A percentile compares a stretch with the other conserved stretches of the same genome.
These are phyloP conservation scores for Aspergillus avenaceus DNA, from an alignment of 495 filamentous ascomycete species.

Conservation along the genomic window DNA sequence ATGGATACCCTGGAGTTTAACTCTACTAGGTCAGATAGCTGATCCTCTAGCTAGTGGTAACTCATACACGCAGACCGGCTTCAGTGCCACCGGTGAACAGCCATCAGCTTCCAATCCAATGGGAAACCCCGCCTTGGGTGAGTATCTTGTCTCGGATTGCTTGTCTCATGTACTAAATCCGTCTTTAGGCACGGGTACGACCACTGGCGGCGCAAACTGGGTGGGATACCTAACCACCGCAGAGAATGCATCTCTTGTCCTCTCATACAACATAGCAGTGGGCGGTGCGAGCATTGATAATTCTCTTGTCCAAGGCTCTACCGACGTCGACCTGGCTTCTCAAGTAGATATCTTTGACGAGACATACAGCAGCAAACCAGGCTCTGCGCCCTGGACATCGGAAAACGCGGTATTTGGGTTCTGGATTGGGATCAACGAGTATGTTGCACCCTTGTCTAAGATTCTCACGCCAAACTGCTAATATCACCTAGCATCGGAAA, in stretches of 20 bases:
- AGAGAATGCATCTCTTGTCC: constrained; percentile 49
- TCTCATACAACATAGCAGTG: constrained; percentile 53
- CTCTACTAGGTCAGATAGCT: neutral
- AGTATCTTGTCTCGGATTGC: neutral
- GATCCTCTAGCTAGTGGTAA: constrained; percentile 33
- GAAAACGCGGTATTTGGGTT: constrained; percentile 60
- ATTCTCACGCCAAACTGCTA: neutral
- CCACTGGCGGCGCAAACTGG: constrained; percentile 49
- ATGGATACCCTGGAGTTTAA: neutral
- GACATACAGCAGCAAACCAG: constrained; percentile 25
- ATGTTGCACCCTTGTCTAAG: neutral
- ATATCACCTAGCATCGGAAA: constrained; percentile 50
- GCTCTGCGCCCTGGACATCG: constrained; percentile 55
- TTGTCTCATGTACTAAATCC: neutral
- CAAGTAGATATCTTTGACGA: constrained; percentile 29
- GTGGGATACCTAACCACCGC: constrained; percentile 52
- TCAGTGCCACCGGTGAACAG: constrained; percentile 56
- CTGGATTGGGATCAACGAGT: constrained; percentile 81
- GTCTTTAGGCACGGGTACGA: constrained; percentile 40
- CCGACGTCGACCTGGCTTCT: constrained; percentile 22
- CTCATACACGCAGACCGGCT: constrained; percentile 63
- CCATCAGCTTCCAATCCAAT: constrained; percentile 63
- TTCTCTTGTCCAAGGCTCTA: constrained; percentile 31
- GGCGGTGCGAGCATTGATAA: constrained; percentile 55
- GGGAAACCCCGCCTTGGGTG: constrained; percentile 61